Conservation (phyloP, 352 stramenopile species). For the Phytopythium vexans region DNA sequence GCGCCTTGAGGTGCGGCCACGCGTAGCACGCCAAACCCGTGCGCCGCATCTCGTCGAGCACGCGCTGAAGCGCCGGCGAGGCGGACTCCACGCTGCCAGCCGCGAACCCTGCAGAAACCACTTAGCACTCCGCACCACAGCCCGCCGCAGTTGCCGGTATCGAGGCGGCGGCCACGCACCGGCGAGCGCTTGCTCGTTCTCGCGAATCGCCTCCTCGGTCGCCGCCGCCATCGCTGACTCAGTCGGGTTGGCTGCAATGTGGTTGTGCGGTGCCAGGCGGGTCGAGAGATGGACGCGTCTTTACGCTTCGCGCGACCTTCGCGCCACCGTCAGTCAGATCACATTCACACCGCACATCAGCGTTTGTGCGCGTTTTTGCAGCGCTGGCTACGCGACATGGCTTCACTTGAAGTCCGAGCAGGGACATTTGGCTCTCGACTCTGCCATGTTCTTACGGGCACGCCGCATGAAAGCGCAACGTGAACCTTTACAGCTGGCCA, state of each 20-base stretch:
- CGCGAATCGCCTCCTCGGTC: conserved; percentile 47
- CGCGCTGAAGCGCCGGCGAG: conserved; percentile 47
- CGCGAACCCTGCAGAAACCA: conserved; percentile 38
- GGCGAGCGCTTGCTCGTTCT: conserved; percentile 69
- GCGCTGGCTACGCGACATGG: no score
- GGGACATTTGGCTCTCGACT: no score
- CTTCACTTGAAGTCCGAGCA: no score
- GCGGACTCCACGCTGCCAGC: conserved; percentile 37
- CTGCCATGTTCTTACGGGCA: no score
- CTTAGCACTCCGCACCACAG: background rate
- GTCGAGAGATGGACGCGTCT: background rate
- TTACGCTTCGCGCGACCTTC: conserved; percentile 3
- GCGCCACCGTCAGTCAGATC: background rate
- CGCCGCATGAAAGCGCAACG: no score
- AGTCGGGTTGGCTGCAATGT: background rate
- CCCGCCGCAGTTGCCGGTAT: background rate
- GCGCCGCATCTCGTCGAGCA: conserved; percentile 64
- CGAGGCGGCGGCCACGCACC: conserved; percentile 18
- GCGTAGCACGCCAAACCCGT: conserved; percentile 72
- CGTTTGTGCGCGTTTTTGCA: no score
- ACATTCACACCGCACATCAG: conserved; percentile 2
- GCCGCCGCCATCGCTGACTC: background rate
- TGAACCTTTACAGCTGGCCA: no score
- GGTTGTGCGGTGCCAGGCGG: background rate
- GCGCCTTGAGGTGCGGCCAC: conserved; percentile 65